Evolutionary conservation across 2,329 filamentous ascomycete species (phyloP).

Genomic region (Cercospora sojina): DNA sequence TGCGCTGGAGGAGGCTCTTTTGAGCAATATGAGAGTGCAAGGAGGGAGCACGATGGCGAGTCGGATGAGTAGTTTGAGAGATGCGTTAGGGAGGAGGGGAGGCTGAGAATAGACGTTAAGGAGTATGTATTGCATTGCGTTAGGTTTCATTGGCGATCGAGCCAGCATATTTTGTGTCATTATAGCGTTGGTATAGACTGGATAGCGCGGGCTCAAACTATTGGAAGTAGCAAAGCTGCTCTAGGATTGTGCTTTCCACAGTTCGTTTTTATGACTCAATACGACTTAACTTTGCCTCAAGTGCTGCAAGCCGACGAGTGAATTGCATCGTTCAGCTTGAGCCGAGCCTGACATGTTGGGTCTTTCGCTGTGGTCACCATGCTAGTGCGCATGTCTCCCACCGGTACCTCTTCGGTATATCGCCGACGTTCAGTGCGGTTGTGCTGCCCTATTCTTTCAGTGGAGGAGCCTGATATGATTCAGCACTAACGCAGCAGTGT

Average conservation of each 20-base stretch:
- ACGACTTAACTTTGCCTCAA: neutral
- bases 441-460: neutral
- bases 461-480: neutral
- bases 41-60: slow-evolving; percentile 36
- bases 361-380: neutral
- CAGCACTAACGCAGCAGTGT: neutral
- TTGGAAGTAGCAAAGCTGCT: neutral
- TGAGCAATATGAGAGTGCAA: slow-evolving; percentile 66
- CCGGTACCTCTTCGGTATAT: neutral
- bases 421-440: neutral
- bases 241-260: neutral
- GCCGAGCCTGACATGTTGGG: neutral
- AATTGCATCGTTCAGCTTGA: neutral
- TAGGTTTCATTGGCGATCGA: neutral
- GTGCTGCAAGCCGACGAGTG: neutral
- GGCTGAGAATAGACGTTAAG: neutral
- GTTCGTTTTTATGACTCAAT: no score
- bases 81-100: slow-evolving; percentile 24
- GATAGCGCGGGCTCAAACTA: neutral
- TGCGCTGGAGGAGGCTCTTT: slow-evolving; percentile 73
- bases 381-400: neutral
- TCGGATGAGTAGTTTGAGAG: slow-evolving; percentile 59
- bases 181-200: neutral
- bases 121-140: no score
- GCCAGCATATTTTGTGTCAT: neutral